Evolutionary conservation across 306 rosid species (phyloP).

Genomic region (Pueraria montana): DNA sequence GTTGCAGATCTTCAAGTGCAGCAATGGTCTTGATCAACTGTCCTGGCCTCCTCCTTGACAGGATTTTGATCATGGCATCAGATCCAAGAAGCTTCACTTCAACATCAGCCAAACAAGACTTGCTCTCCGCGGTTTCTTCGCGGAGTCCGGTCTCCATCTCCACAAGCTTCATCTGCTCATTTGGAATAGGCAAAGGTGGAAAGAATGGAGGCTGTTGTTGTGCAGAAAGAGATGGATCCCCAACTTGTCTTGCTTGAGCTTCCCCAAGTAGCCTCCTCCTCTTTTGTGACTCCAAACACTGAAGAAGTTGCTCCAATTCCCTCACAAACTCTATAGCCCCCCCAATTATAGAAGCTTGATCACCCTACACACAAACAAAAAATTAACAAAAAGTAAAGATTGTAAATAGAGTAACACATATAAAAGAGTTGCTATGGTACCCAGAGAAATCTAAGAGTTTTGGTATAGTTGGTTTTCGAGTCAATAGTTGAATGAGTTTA

Average conservation of each 20-base stretch:
- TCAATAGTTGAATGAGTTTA: neutral
- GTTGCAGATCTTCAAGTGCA: slow-evolving; percentile 94
- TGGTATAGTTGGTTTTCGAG: neutral
- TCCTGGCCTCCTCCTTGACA: slow-evolving; percentile 89
- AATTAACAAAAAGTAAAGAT: too few species aligned
- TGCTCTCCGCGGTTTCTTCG: slow-evolving; percentile 87
- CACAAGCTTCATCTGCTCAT: slow-evolving; percentile 68
- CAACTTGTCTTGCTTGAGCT: slow-evolving; percentile 64
- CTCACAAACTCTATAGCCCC: slow-evolving; percentile 98
- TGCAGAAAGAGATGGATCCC: slow-evolving; percentile 47
- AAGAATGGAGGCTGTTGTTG: slow-evolving; percentile 59
- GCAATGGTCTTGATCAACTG: slow-evolving; percentile 92
- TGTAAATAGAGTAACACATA: too few species aligned
- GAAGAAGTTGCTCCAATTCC: slow-evolving; percentile 93
- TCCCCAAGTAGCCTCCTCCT: slow-evolving; percentile 84
- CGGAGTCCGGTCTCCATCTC: slow-evolving; percentile 70
- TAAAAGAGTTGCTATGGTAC: too few species aligned
- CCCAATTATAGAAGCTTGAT: slow-evolving; percentile 98
- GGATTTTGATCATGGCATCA: slow-evolving; percentile 91
- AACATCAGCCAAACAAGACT: slow-evolving; percentile 94
- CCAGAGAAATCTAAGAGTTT: too few species aligned
- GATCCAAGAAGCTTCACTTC: slow-evolving; percentile 92
- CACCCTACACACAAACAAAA: slow-evolving; percentile 63
- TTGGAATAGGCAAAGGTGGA: slow-evolving; percentile 58
- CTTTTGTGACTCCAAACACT: slow-evolving; percentile 93